Evolutionary conservation across 352 stramenopile genomes (phyloP).

Genomic region (Pythium oligandrum): DNA sequence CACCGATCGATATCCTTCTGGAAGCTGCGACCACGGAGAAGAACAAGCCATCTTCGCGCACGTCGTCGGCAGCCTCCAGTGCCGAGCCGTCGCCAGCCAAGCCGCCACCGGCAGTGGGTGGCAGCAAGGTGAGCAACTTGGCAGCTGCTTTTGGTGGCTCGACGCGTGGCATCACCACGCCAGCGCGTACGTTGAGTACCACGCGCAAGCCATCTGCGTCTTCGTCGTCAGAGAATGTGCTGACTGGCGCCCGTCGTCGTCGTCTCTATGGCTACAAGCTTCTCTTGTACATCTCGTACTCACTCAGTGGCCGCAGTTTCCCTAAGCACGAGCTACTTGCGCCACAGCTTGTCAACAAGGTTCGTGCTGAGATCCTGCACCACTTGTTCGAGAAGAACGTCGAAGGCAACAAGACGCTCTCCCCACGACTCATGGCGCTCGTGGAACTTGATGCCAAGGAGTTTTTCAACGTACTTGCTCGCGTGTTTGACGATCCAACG

Average conservation of each 20-base stretch:
- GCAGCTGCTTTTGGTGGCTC: slow-evolving; percentile 65
- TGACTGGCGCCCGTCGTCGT: slow-evolving; percentile 51
- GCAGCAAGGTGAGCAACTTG: slow-evolving; percentile 52
- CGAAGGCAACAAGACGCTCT: slow-evolving; percentile 29
- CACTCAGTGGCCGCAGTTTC: slow-evolving; percentile 87
- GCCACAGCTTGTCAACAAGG: slow-evolving; percentile 60
- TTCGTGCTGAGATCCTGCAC: slow-evolving; percentile 74
- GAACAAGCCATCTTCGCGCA: slow-evolving; percentile 13
- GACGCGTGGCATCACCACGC: slow-evolving; percentile 25
- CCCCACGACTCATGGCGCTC: slow-evolving; percentile 78
- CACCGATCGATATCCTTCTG: slow-evolving; percentile 88
- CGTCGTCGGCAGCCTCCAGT: slow-evolving; percentile 7
- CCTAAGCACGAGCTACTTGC: slow-evolving; percentile 75
- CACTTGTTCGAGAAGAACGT: slow-evolving; percentile 81
- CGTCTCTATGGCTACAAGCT: slow-evolving; percentile 83
- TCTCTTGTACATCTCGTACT: slow-evolving; percentile 90
- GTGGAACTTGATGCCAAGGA: slow-evolving; percentile 77
- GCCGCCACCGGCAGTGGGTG: slow-evolving; percentile 14
- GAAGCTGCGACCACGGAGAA: slow-evolving; percentile 65
- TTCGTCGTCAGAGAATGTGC: slow-evolving; percentile 28
- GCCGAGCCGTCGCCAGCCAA: slow-evolving; percentile 11
- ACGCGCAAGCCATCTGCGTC: slow-evolving; percentile 13
- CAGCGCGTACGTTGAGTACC: slow-evolving; percentile 14
- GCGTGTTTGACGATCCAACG: slow-evolving; percentile 76
- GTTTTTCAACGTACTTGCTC: slow-evolving; percentile 77